Evolutionary conservation across 2,329 filamentous ascomycete genomes (phyloP).

Genomic region (Aaosphaeria pasadenensis): DNA sequence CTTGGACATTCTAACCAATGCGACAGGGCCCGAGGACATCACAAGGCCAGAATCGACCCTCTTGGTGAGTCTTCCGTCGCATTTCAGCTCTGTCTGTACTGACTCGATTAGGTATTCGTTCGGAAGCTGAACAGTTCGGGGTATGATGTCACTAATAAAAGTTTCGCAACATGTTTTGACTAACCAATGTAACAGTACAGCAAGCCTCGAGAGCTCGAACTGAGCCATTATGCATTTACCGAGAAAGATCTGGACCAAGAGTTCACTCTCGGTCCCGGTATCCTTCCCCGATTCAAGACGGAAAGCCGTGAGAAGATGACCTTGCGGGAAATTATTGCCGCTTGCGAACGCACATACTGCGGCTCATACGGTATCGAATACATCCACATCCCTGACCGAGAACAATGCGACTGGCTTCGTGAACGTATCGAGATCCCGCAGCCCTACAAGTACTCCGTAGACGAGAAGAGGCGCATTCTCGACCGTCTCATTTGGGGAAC

Average conservation of each 20-base stretch:
- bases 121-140: conserved; percentile 77
- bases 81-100: conserved; percentile 63
- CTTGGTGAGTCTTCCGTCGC: conserved; percentile 87
- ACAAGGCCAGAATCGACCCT: conserved; percentile 97
- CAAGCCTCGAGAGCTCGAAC: conserved; percentile 86
- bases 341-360: conserved; percentile 95
- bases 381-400: conserved; percentile 96
- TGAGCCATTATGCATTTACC: conserved; percentile 92
- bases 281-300: conserved; percentile 88
- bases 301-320: conserved; percentile 94
- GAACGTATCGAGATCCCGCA: conserved; percentile 90
- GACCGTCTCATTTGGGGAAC: conserved; percentile 98
- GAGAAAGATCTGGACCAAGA: conserved; percentile 92
- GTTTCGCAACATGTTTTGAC: no score
- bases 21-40: conserved; percentile 75
- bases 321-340: conserved; percentile 85
- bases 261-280: conserved; percentile 89
- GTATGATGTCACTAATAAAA: no score
- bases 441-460: conserved; percentile 95
- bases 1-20: no score
- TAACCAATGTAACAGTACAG: conserved; percentile 50
- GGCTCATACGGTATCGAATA: conserved; percentile 98
- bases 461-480: conserved; percentile 96
- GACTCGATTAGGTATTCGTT: conserved; percentile 65
- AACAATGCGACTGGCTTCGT: conserved; percentile 97